Percentiles rank a stretch among this genome's conserved stretches.
phyloP scores from a whole-genome alignment of 345 rosid genomes.

The Salix suchowensis region DNA sequence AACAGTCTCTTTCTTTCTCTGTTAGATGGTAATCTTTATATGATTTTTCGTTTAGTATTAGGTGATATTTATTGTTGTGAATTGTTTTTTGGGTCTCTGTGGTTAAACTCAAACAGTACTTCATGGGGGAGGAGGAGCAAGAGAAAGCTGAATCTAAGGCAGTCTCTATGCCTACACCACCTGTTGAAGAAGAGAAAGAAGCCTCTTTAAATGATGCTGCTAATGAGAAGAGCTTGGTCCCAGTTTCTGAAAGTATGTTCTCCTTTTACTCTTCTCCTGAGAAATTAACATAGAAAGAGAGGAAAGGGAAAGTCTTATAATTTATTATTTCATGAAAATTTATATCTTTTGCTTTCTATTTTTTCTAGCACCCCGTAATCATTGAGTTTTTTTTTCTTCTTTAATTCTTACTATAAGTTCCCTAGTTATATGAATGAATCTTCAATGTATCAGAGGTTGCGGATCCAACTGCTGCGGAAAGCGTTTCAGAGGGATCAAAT shows the following conservation, averaged over 20 bases:
- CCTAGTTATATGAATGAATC: background rate
- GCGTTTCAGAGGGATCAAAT: slow-evolving; percentile 10
- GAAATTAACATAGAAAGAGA: too few species aligned
- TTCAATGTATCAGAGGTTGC: slow-evolving; percentile 20
- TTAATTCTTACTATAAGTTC: background rate
- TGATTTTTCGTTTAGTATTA: too few species aligned
- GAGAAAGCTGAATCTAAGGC: slow-evolving; percentile 14
- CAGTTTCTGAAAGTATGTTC: slow-evolving; percentile 21
- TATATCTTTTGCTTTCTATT: background rate
- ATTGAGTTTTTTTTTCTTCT: background rate
- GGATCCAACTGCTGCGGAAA: slow-evolving; percentile 5
- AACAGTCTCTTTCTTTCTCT: background rate
- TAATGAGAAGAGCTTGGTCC: slow-evolving; percentile 13
- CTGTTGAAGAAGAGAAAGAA: slow-evolving; percentile 10
- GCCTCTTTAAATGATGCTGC: background rate
- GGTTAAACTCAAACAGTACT: slow-evolving; percentile 29
- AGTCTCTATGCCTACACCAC: slow-evolving; percentile 1
- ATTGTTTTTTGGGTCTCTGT: background rate
- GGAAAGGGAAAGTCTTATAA: background rate
- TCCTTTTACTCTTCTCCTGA: background rate
- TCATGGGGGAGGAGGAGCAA: slow-evolving; percentile 36
- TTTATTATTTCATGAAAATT: background rate
- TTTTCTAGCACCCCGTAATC: background rate
- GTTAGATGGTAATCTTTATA: background rate
- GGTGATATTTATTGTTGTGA: background rate